Evolutionary conservation across 371 early-diverging fungal genomes (phyloP), one percentile per base, ranked within the genome.

Genomic region (Blakeslea trispora): DNA sequence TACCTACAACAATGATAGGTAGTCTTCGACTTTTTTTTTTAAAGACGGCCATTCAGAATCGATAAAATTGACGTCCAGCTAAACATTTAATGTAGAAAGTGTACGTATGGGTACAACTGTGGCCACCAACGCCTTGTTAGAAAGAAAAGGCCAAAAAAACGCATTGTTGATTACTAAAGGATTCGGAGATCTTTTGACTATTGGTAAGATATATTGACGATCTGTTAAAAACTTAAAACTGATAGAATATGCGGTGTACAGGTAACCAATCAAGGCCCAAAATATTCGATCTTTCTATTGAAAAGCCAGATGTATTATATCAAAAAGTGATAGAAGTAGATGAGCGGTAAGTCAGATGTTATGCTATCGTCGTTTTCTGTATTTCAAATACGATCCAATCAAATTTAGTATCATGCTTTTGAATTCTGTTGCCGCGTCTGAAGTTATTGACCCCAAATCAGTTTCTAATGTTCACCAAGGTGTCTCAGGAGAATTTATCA

Each of bases 31-130:
- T n/a, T n/a, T n/a, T n/a, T n/a, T n/a, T n/a, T n/a, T n/a, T n/a
- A n/a, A n/a, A n/a, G n/a, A n/a, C n/a, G n/a, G n/a, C n/a, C n/a
- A n/a, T n/a, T n/a, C n/a, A n/a, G n/a, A n/a, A n/a, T n/a, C n/a
- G n/a, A n/a, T n/a, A n/a, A n/a, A n/a, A n/a, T n/a, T n/a, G n/a
- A n/a, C n/a, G n/a, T n/a, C n/a, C n/a, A n/a, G n/a, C n/a, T n/a
- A n/a, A n/a, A n/a, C 13, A 37, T 37, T 2, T 37, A 37, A 9
- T 44, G 5, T 73, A 86, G 90, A 89, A 49, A 84, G 89, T 43
- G 89, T 98, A 24, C 88, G 96, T 28, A 96, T 96, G 95, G 96
- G 96, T 31, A 97, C 96, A 0, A 98, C 97, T 0, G 97, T 98
- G 1, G 98, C 98, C 0, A 98, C 98, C 11, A 98, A 98, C 59